phyloP scores from a whole-genome alignment of 768 basidiomycete genomes.

The Agaricus bisporus region DNA sequence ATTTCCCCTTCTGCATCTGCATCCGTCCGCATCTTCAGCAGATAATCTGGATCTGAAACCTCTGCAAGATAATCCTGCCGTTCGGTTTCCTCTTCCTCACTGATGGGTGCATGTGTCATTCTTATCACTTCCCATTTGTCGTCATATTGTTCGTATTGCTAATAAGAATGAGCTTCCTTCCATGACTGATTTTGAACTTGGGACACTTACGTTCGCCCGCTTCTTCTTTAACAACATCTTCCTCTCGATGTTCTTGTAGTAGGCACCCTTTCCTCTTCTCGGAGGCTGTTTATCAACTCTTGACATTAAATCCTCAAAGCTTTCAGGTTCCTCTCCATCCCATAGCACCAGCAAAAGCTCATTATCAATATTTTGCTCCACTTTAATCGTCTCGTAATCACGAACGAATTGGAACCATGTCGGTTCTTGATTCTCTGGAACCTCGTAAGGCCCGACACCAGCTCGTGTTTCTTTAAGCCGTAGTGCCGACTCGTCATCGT shows the following conservation, averaged over 20 bases:
- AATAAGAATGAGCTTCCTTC: slow-evolving; percentile 3
- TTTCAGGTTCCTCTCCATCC: slow-evolving; percentile 38
- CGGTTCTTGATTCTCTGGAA: slow-evolving; percentile 53
- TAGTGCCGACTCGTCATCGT: slow-evolving; percentile 65
- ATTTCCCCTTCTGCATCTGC: slow-evolving; percentile 63
- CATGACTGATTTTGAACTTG: background rate
- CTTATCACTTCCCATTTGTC: slow-evolving; percentile 84
- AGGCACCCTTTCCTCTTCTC: slow-evolving; percentile 57
- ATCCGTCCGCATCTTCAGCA: slow-evolving; percentile 42
- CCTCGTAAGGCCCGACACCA: slow-evolving; percentile 34
- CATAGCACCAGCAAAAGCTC: slow-evolving; percentile 77
- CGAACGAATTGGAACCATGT: slow-evolving; percentile 73
- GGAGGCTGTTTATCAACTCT: slow-evolving; percentile 20
- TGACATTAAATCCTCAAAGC: slow-evolving; percentile 28
- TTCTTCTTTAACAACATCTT: slow-evolving; percentile 87
- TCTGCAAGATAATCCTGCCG: slow-evolving; percentile 75
- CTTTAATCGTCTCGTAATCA: slow-evolving; percentile 83
- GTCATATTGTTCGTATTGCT: slow-evolving; percentile 67
- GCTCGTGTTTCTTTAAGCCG: slow-evolving; percentile 57
- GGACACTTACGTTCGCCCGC: slow-evolving; percentile 59
- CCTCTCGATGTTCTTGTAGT: slow-evolving; percentile 84
- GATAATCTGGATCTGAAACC: slow-evolving; percentile 64
- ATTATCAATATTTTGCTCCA: slow-evolving; percentile 81
- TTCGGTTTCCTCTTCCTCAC: slow-evolving; percentile 69
- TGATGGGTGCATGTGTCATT: slow-evolving; percentile 64